Percentiles rank a stretch among this genome's conserved stretches.
Conservation (phyloP, 208 protist genomes). For the Spongospora subterranea region DNA sequence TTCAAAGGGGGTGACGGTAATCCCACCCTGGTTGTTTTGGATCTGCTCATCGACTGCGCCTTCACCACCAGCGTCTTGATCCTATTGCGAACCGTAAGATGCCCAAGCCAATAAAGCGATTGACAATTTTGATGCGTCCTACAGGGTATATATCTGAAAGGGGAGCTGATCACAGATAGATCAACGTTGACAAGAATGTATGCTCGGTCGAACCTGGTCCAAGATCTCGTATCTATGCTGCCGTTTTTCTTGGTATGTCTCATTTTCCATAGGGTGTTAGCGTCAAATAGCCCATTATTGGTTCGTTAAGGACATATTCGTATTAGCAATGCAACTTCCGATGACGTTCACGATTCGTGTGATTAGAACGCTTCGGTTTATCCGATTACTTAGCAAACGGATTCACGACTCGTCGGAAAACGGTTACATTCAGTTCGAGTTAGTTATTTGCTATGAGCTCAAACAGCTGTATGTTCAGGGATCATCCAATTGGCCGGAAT, state of each 20-base stretch:
- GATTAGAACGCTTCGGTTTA: background rate
- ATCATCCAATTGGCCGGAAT: background rate
- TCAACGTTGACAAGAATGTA: background rate
- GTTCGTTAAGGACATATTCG: background rate
- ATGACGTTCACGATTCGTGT: background rate
- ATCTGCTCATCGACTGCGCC: background rate
- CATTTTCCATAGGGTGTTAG: background rate
- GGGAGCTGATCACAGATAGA: conserved; percentile 43
- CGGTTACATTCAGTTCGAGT: background rate
- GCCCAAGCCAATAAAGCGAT: background rate
- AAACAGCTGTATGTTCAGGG: background rate
- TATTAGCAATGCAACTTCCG: background rate
- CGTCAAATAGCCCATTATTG: background rate
- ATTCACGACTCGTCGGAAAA: background rate
- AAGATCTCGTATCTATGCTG: conserved; percentile 7
- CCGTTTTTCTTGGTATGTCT: conserved; percentile 1
- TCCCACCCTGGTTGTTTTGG: background rate
- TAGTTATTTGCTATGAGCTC: background rate
- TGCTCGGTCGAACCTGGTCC: background rate
- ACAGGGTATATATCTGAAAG: conserved; percentile 5
- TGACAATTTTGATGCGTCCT: background rate
- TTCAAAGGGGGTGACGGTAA: background rate
- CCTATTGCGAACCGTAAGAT: background rate
- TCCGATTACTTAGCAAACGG: background rate
- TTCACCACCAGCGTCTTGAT: conserved; percentile 12